Percentiles rank a stretch among this genome's conserved stretches.
Evolutionary conservation across 1,284 basidiomycete genomes (phyloP).

Genomic region (Boletus nobilissimus): DNA sequence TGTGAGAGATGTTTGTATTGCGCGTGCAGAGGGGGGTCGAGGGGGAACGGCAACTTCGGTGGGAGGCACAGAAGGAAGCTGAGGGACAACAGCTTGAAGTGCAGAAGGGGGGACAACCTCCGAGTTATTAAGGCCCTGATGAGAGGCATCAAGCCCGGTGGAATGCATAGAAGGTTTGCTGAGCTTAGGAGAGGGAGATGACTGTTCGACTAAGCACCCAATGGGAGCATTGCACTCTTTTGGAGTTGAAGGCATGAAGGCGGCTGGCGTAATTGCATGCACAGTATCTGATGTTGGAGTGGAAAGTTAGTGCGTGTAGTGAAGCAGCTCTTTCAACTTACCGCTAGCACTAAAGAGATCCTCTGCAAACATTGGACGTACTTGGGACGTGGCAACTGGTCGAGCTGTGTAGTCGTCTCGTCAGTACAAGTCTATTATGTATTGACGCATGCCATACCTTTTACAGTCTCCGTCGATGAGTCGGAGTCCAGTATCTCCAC

Average conservation of each 20-base stretch:
- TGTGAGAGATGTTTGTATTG: no score
- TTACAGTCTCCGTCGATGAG: not conserved
- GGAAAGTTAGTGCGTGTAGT: not conserved
- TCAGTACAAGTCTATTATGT: not conserved
- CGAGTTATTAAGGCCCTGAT: no score
- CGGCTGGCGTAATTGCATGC: not conserved
- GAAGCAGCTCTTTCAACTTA: not conserved
- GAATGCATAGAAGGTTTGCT: no score
- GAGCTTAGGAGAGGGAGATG: constrained; percentile 10
- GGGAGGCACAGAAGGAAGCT: no score
- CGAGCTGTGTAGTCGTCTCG: not conserved
- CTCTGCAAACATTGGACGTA: not conserved
- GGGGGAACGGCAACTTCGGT: no score
- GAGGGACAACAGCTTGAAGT: no score
- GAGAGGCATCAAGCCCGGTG: no score
- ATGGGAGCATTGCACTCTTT: not conserved
- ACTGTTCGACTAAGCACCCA: not conserved
- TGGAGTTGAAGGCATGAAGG: not conserved
- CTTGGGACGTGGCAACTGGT: not conserved
- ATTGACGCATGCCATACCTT: not conserved
- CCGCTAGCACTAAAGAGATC: not conserved
- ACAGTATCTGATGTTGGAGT: not conserved
- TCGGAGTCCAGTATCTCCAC: constrained; percentile 3
- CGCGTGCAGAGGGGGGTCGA: no score
- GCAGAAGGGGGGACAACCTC: no score